These are phyloP conservation scores for Phytophthora pisi DNA, from an alignment of 352 stramenopile species.

Conservation along the genomic window DNA sequence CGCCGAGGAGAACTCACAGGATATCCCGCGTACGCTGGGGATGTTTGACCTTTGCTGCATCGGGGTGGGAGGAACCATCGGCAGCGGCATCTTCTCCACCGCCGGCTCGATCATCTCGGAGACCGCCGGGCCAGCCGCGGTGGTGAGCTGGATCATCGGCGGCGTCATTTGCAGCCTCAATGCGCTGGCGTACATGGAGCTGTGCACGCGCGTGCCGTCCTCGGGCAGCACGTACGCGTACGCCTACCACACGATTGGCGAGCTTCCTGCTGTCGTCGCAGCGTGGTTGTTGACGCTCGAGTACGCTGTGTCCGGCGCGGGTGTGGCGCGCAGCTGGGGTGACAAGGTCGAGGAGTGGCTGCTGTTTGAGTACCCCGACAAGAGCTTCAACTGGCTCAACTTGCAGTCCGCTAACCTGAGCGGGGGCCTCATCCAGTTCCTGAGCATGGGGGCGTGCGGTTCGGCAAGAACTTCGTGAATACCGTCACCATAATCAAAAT, in stretches of 20 bases:
- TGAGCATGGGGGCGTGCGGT: slow-evolving; percentile 77
- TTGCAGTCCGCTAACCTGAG: slow-evolving; percentile 54
- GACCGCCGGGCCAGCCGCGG: slow-evolving; percentile 72
- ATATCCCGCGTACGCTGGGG: slow-evolving; percentile 56
- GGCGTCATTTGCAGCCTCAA: slow-evolving; percentile 76
- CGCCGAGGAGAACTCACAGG: slow-evolving; percentile 52
- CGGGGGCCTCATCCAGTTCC: slow-evolving; percentile 66
- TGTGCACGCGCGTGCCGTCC: slow-evolving; percentile 79
- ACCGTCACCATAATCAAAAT: slow-evolving; percentile 78
- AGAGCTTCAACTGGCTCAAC: slow-evolving; percentile 58
- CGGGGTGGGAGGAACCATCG: slow-evolving; percentile 89
- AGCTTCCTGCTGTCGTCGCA: slow-evolving; percentile 88
- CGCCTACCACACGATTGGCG: slow-evolving; percentile 89
- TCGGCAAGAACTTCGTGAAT: slow-evolving; percentile 88
- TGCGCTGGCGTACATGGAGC: slow-evolving; percentile 88
- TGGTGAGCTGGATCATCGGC: slow-evolving; percentile 74
- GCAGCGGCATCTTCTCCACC: slow-evolving; percentile 87
- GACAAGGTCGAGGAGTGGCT: slow-evolving; percentile 88
- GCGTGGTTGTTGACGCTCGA: slow-evolving; percentile 89
- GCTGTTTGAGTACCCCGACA: slow-evolving; percentile 41
- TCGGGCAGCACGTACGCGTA: slow-evolving; percentile 92
- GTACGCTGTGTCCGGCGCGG: slow-evolving; percentile 87
- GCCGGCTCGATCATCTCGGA: slow-evolving; percentile 66
- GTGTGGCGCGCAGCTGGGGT: slow-evolving; percentile 91
- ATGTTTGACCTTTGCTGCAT: slow-evolving; percentile 88